These are phyloP conservation scores for Acanthamoeba culbertsoni DNA, from an alignment of 208 protist genomes.

Conservation along the genomic window DNA sequence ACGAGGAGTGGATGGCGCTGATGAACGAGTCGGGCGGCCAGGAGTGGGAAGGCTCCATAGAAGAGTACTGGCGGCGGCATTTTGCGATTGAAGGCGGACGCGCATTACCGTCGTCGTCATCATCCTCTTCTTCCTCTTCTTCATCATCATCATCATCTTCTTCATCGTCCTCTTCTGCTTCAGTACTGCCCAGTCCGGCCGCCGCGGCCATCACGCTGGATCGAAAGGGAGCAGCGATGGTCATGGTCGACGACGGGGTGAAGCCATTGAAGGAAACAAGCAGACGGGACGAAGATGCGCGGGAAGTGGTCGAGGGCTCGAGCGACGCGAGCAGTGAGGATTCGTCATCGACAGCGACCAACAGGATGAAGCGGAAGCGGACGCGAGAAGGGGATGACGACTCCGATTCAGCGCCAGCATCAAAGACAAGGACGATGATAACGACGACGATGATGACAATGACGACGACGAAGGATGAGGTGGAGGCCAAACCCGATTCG, in stretches of 20 bases:
- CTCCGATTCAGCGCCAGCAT: not conserved
- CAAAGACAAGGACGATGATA: not conserved
- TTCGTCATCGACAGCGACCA: not conserved
- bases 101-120: not conserved
- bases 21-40: not conserved
- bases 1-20: slow-evolving; percentile 33
- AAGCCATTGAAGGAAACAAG: no score
- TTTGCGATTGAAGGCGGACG: not conserved
- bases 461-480: not conserved
- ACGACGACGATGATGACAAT: not conserved
- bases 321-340: no score
- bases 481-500: no score
- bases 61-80: slow-evolving; percentile 1
- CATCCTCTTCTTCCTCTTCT: not conserved
- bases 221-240: not conserved
- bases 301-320: no score
- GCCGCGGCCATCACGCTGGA: not conserved
- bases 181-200: not conserved
- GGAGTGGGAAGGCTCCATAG: not conserved
- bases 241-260: not conserved
- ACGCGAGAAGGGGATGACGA: not conserved
- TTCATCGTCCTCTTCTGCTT: no score
- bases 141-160: no score
- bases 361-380: not conserved
- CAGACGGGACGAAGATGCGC: no score